Evolutionary conservation across 495 filamentous ascomycete species (phyloP).

Genomic region (Podospora sp.): DNA sequence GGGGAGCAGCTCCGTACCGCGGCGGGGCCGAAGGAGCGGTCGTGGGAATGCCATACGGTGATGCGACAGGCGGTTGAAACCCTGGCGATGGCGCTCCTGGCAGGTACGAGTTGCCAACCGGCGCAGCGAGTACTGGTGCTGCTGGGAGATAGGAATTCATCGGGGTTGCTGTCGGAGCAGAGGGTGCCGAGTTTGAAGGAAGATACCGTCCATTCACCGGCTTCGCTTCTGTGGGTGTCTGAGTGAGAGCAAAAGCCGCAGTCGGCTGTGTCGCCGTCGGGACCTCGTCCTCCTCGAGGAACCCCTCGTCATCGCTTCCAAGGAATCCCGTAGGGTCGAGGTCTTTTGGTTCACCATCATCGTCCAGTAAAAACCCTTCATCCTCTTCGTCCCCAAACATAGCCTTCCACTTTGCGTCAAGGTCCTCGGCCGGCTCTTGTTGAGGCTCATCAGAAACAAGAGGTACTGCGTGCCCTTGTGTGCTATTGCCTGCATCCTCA

Average conservation of each 20-base stretch:
- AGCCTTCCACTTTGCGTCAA: slow-evolving; percentile 81
- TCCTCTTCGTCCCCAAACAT: slow-evolving; percentile 70
- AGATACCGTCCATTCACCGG: slow-evolving; percentile 40
- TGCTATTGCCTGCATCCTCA: not conserved
- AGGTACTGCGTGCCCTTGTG: not conserved
- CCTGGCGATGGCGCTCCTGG: slow-evolving; percentile 30
- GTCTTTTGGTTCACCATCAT: slow-evolving; percentile 37
- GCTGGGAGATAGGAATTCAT: slow-evolving; percentile 30
- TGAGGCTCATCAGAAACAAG: slow-evolving; percentile 21
- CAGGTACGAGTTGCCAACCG: slow-evolving; percentile 40
- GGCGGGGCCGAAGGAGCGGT: slow-evolving; percentile 48
- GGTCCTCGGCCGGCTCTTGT: slow-evolving; percentile 47
- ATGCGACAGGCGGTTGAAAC: slow-evolving; percentile 33
- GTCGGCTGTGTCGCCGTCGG: slow-evolving; percentile 21
- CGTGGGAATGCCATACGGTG: slow-evolving; percentile 39
- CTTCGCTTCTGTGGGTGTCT: slow-evolving; percentile 14
- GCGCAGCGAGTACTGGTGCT: slow-evolving; percentile 31
- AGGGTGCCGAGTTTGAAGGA: slow-evolving; percentile 28
- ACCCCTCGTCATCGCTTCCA: slow-evolving; percentile 72
- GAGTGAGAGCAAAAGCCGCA: slow-evolving; percentile 22
- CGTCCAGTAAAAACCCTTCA: slow-evolving; percentile 50
- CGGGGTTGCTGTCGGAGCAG: slow-evolving; percentile 4
- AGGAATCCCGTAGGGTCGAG: slow-evolving; percentile 61
- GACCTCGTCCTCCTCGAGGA: slow-evolving; percentile 62
- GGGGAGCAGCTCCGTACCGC: slow-evolving; percentile 46